These are phyloP conservation scores for Linanthus parryae DNA, from an alignment of 148 eudicot genomes.

Conservation along the genomic window DNA sequence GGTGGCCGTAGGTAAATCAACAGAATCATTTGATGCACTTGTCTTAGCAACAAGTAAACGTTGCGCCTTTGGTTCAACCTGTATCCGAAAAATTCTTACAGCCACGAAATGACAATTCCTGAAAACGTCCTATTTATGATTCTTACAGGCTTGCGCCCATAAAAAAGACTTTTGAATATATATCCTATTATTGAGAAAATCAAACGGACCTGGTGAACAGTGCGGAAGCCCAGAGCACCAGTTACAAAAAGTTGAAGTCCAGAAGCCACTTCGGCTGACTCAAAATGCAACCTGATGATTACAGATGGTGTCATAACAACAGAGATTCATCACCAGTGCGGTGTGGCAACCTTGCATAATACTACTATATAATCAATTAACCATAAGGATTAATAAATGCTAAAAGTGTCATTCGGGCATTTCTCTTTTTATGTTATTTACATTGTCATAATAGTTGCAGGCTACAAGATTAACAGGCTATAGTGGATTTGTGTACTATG, in stretches of 20 bases:
- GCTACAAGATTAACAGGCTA: too few relatives aligned
- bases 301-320: constrained; percentile 10
- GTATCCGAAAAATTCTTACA: constrained; percentile 18
- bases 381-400: too few relatives aligned
- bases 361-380: too few relatives aligned
- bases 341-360: too few relatives aligned
- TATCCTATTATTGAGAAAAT: constrained; percentile 1
- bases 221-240: constrained; percentile 91
- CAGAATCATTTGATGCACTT: constrained; percentile 15
- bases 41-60: constrained; percentile 56
- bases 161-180: not conserved
- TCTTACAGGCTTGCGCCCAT: constrained; percentile 8
- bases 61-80: constrained; percentile 92
- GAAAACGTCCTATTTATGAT: too few relatives aligned
- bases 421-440: too few relatives aligned
- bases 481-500: too few relatives aligned
- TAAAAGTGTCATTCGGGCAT: too few relatives aligned
- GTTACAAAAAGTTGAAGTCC: constrained; percentile 64
- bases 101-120: too few relatives aligned
- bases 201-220: constrained; percentile 67
- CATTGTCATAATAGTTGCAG: too few relatives aligned
- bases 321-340: too few relatives aligned
- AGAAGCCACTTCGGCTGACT: constrained; percentile 55
- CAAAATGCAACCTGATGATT: constrained; percentile 50
- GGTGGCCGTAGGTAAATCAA: constrained; percentile 11